Evolutionary conservation across 2,329 filamentous ascomycete species (phyloP).

Genomic region (Colletotrichum tamarilloi): DNA sequence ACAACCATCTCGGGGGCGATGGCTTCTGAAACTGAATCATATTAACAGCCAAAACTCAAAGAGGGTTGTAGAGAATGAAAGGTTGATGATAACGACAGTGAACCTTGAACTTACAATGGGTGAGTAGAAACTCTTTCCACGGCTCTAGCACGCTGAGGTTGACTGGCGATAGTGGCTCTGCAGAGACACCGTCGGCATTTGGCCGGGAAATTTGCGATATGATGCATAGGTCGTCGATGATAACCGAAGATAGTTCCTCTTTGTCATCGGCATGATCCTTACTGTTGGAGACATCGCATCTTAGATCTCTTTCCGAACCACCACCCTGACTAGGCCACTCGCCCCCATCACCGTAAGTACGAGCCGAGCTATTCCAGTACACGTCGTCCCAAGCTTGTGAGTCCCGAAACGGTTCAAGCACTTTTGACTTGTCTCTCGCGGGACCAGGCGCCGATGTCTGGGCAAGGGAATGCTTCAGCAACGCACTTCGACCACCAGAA

Average conservation of each 20-base stretch:
- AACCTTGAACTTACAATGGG: constrained; percentile 31
- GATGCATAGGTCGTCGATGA: background rate
- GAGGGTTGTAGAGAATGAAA: too few species aligned
- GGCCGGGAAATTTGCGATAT: background rate
- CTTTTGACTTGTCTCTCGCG: background rate
- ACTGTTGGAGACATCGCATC: too few species aligned
- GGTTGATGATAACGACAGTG: too few species aligned
- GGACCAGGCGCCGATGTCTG: background rate
- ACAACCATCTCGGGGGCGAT: constrained; percentile 41
- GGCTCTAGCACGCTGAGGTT: constrained; percentile 1
- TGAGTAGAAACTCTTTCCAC: constrained; percentile 18
- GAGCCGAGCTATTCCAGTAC: background rate
- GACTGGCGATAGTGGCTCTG: background rate
- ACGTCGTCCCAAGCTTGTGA: background rate
- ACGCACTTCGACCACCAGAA: background rate
- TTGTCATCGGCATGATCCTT: too few species aligned
- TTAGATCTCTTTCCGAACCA: background rate
- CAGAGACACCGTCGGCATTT: background rate
- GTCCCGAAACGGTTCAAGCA: background rate
- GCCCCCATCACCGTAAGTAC: background rate
- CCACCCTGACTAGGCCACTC: background rate
- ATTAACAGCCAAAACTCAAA: too few species aligned
- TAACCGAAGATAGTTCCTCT: too few species aligned
- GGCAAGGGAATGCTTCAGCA: constrained; percentile 23
- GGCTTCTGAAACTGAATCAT: constrained; percentile 36